Percentiles rank a stretch among this genome's conserved stretches.
Conservation (phyloP, 257 asterid species). For the Fraxinus americana region DNA sequence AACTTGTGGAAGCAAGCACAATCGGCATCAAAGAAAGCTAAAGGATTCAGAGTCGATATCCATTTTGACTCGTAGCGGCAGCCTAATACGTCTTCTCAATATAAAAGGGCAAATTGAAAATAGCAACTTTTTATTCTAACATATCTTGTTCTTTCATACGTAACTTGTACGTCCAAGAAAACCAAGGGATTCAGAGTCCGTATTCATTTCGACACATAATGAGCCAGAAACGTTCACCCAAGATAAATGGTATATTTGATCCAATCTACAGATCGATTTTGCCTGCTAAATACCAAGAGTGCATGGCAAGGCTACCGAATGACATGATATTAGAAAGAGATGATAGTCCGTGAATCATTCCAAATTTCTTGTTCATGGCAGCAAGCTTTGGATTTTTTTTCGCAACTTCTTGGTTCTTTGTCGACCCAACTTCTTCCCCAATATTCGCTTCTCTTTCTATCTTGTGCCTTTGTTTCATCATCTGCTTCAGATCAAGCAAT, state of each 20-base stretch:
- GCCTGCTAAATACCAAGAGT: conserved; percentile 94
- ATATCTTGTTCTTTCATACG: neutral
- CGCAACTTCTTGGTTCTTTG: conserved; percentile 87
- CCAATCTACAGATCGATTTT: conserved; percentile 58
- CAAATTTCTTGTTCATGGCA: conserved; percentile 97
- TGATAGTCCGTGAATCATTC: conserved; percentile 96
- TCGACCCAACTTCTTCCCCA: conserved; percentile 97
- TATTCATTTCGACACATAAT: neutral
- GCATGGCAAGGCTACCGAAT: conserved; percentile 91
- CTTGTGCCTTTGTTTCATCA: conserved; percentile 98
- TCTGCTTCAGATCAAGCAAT: conserved; percentile 49
- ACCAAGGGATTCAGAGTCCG: too few species aligned
- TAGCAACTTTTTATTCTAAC: neutral
- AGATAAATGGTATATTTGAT: neutral
- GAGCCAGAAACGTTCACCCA: neutral
- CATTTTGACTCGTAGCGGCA: neutral
- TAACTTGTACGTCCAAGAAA: neutral
- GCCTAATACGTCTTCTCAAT: too few species aligned
- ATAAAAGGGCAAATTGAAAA: neutral
- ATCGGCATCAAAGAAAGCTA: neutral
- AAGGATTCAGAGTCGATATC: too few species aligned
- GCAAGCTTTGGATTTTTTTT: conserved; percentile 88
- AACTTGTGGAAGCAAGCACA: neutral
- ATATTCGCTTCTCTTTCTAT: conserved; percentile 82
- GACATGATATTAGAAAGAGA: conserved; percentile 90